phyloP scores from a whole-genome alignment of 140 eudicot genomes.

The Eryngium alpinum region DNA sequence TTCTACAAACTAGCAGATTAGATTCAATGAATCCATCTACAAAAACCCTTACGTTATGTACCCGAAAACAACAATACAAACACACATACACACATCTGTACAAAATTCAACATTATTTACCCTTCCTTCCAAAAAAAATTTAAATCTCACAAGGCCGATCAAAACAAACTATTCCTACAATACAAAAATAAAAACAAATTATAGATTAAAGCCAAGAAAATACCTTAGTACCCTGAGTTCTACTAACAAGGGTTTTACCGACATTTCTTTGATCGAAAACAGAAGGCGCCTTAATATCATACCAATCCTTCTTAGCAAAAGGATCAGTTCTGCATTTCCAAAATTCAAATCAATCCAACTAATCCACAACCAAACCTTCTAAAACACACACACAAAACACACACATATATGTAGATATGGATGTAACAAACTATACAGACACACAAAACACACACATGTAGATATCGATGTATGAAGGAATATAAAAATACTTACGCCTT shows the following conservation, averaged over 20 bases:
- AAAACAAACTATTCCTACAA: not conserved
- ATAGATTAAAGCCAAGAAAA: too few species aligned
- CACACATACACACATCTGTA: too few species aligned
- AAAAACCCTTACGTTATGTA: too few species aligned
- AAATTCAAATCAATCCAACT: not conserved
- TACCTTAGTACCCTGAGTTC: slow-evolving; percentile 46
- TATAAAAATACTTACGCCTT: slow-evolving; percentile 8
- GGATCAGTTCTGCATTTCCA: slow-evolving; percentile 16
- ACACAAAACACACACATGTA: not conserved
- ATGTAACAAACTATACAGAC: not conserved
- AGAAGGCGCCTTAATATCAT: slow-evolving; percentile 21
- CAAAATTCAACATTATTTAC: too few species aligned
- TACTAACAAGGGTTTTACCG: slow-evolving; percentile 36
- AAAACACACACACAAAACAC: not conserved
- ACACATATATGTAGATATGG: not conserved
- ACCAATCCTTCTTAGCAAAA: slow-evolving; percentile 24
- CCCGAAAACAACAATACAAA: too few species aligned
- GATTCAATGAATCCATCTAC: too few species aligned
- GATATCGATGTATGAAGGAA: not conserved
- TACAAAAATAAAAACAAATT: not conserved
- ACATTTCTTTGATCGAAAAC: slow-evolving; percentile 22
- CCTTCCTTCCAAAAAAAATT: too few species aligned
- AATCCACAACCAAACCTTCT: not conserved
- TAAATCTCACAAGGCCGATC: not conserved
- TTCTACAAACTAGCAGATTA: too few species aligned